Base-by-base conservation (phyloP, 2,329 filamentous ascomycete genomes). In the Trichoderma afroharzianum region DNA sequence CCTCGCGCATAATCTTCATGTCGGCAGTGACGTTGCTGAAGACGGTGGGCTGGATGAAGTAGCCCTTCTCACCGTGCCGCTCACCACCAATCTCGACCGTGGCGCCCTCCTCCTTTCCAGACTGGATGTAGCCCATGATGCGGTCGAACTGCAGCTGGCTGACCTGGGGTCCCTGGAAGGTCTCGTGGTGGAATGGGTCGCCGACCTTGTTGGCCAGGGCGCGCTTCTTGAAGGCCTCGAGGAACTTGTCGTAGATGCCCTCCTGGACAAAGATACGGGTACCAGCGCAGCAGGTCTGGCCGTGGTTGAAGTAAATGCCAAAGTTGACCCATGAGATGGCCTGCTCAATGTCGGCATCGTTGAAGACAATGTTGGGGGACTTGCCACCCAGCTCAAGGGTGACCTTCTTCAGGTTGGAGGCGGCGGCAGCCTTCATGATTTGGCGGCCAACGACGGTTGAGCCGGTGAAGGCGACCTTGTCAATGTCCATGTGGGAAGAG, bases 1-100 rank as follows among this genome's bases (percentile, higher is more conserved):
- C 94, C 85, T 97, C 93, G 82, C 93, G 89, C 85, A 94, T 91
- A 79, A 97, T 96, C 88, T 93, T 95, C 93, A 96, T 97, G 82
- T 95, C 89, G 76, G 90, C 83, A 63, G 85, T 88, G 76, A 96
- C 93, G 79, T 94, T 90, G 82, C 88, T 90, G 87, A 97, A 97
- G 85, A 97, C 93, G 79, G 94, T 97, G 53, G 94, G 94, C 86
- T 95, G 86, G 82, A 97, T 95, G 86, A 95, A 97, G 88, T 93
- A 97, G 74, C 93, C 93, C 87, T 94, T 91, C 79, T 86, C 80
- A 73, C 93, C 93, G 82, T 91, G 91, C 76, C 81, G 79, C 72
- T 79, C 78, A 58, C 82, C 82, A 68, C 82, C 82, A 50, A 78
- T 90, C 80, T 91, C 91, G 73, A 96, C 80, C 6, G 79, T 87